Conservation (phyloP, 1,139 yeast species). For the Debaryomyces subglobosus region DNA sequence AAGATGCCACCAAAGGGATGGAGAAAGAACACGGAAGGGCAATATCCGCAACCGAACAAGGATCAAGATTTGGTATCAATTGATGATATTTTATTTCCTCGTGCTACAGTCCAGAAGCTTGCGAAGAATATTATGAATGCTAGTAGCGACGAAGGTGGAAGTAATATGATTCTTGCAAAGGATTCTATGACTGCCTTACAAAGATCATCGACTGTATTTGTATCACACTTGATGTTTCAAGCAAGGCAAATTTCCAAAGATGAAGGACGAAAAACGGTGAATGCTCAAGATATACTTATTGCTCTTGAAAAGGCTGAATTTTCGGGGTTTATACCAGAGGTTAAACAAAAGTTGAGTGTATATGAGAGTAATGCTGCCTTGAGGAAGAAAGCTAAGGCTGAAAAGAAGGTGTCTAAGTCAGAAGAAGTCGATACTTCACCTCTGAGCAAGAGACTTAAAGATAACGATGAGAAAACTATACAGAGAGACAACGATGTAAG, state of each 20-base stretch:
- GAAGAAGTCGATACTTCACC: conserved; percentile 11
- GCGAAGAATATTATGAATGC: conserved; percentile 48
- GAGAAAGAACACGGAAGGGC: conserved; percentile 76
- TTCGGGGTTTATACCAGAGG: conserved; percentile 54
- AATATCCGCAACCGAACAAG: conserved; percentile 54
- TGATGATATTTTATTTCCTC: conserved; percentile 71
- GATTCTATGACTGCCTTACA: conserved; percentile 71
- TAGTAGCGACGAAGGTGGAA: conserved; percentile 34
- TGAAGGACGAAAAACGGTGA: conserved; percentile 60
- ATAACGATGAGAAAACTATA: conserved; percentile 14
- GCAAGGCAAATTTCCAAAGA: conserved; percentile 59
- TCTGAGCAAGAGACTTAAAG: conserved; percentile 20
- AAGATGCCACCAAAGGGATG: conserved; percentile 82
- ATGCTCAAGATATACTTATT: conserved; percentile 62
- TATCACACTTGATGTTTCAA: conserved; percentile 63
- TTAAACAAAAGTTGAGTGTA: conserved; percentile 50
- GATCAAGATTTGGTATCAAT: conserved; percentile 64
- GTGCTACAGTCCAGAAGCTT: conserved; percentile 58
- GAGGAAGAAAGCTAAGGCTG: conserved; percentile 42
- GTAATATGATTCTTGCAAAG: conserved; percentile 53
- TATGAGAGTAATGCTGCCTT: conserved; percentile 44
- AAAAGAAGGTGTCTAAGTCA: conserved; percentile 10
- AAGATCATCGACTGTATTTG: conserved; percentile 73
- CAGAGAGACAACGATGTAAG: conserved; percentile 13
- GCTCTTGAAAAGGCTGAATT: conserved; percentile 64